A percentile compares a stretch with the other conserved stretches of the same genome.
Evolutionary conservation across 495 filamentous ascomycete genomes (phyloP).

Genomic region (Amorphotheca resinae): DNA sequence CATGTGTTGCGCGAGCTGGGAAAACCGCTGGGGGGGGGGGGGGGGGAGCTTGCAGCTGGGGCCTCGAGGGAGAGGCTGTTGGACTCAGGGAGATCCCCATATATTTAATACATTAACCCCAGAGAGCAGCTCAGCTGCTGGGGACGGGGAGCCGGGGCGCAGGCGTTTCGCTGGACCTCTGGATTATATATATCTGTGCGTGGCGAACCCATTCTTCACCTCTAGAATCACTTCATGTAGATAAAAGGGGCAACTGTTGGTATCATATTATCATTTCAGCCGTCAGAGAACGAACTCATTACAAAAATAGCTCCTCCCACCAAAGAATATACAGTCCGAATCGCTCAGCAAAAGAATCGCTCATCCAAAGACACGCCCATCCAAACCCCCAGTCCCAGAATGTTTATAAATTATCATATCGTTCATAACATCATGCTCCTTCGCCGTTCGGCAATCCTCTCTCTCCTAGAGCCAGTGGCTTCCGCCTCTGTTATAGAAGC

Average conservation of each 20-base stretch:
- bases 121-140: no score
- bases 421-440: constrained; percentile 48
- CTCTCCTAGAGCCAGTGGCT: constrained; percentile 9
- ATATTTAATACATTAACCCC: no score
- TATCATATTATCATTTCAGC: constrained; percentile 24
- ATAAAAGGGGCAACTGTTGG: no score
- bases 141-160: no score
- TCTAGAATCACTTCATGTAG: not conserved
- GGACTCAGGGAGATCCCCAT: no score
- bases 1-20: no score
- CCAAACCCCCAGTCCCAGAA: not conserved
- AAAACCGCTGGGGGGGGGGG: constrained; percentile 2
- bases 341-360: no score
- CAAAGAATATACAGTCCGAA: constrained; percentile 6
- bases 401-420: constrained; percentile 1
- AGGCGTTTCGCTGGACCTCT: no score
- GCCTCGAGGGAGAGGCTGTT: no score
- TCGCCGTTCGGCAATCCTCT: constrained; percentile 25
- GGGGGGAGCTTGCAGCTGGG: no score
- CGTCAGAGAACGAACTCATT: not conserved
- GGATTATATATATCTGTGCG: no score
- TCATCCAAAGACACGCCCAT: constrained; percentile 7
- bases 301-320: constrained; percentile 4
- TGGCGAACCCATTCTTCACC: no score
- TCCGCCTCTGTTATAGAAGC: constrained; percentile 2